Base-by-base conservation (phyloP, 2,329 filamentous ascomycete species). In the Paraphaeosphaeria sporulosa region DNA sequence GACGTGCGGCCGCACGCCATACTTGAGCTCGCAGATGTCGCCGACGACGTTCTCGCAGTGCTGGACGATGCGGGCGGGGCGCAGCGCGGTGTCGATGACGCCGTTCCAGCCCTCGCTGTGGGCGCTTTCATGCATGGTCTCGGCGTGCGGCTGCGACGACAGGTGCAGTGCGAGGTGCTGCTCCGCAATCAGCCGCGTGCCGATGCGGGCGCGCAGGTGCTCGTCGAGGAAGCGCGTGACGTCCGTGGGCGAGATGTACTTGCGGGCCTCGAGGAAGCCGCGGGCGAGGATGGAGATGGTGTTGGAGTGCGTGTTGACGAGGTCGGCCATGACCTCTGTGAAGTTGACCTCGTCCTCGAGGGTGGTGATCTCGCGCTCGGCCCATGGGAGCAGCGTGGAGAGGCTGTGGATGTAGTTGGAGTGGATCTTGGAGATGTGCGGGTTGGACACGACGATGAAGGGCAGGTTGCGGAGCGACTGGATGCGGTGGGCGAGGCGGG, bases 401-500 rank as follows among this genome's bases (percentile, higher is more conserved):
- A 99, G 83, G 2, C 93, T 97, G 79, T 97, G 94, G 47, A 96
- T 84, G 78, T 99, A 99, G 79, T 97, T 98, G 79, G 92, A 89
- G 83, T 98, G 97, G 66, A 99, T 99, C 71, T 90, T 90, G 27
- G 90, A 91, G 68, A 99, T 93, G 76, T 97, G 93, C 0, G 93
- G 92, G 76, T 99, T 98, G n/a, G 94, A 94, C 27, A 99, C 95
- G 57, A 99, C 94, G 65, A 99, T 98, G 79, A 94, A 99, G 0
- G 95, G 95, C 9, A 99, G 87, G 75, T 96, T 97, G 64, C 94
- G 90, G 19, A 99, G 84, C 46, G 93, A 93, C 77, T 97, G 92
- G 65, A 99, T 96, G 58, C 95, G 92, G 76, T 96, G 93, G 27
- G 95, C 95, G 27, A 99, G 89, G 40, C 95, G 92, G 52, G 95